A percentile compares a stretch with the other conserved stretches of the same genome.
phyloP scores from a whole-genome alignment of 106 monocot species.

The Cymbidium sinense region DNA sequence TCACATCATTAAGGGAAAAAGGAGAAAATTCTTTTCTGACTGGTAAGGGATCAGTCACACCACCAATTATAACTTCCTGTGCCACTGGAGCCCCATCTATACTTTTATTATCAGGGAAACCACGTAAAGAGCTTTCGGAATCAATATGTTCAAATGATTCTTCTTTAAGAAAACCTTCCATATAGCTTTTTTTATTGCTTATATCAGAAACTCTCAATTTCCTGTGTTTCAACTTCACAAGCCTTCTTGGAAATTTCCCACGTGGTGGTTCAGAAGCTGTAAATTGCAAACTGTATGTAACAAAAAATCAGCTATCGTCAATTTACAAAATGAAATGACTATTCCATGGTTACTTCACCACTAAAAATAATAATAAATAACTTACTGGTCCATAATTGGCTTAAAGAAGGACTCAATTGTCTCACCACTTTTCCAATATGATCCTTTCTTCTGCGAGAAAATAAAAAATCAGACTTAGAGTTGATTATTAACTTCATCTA shows the following conservation, averaged over 20 bases:
- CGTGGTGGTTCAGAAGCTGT: conserved; percentile 26
- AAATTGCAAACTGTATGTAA: conserved; percentile 29
- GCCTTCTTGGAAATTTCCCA: conserved; percentile 37
- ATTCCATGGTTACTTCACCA: not conserved
- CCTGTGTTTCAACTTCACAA: conserved; percentile 53
- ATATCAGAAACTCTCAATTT: conserved; percentile 19
- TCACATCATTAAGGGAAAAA: conserved; percentile 19
- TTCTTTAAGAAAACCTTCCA: conserved; percentile 47
- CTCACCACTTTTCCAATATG: conserved; percentile 56
- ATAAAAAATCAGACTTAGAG: conserved; percentile 1
- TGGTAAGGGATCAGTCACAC: conserved; percentile 6
- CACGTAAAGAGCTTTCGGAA: conserved; percentile 22
- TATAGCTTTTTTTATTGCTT: conserved; percentile 30
- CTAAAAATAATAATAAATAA: not conserved
- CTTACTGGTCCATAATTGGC: conserved; percentile 43
- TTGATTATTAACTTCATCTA: not conserved
- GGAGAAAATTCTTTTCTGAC: conserved; percentile 13
- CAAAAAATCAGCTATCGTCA: not conserved
- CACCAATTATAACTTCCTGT: conserved; percentile 26
- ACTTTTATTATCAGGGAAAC: conserved; percentile 20
- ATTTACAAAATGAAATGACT: not conserved
- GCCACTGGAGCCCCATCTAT: conserved; percentile 23
- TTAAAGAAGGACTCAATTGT: conserved; percentile 39
- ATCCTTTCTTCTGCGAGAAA: conserved; percentile 53
- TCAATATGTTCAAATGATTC: conserved; percentile 33